Evolutionary conservation across 139 green algal species (phyloP), one percentile per base, ranked within the genome.

Genomic region (Dunaliella sp.): DNA sequence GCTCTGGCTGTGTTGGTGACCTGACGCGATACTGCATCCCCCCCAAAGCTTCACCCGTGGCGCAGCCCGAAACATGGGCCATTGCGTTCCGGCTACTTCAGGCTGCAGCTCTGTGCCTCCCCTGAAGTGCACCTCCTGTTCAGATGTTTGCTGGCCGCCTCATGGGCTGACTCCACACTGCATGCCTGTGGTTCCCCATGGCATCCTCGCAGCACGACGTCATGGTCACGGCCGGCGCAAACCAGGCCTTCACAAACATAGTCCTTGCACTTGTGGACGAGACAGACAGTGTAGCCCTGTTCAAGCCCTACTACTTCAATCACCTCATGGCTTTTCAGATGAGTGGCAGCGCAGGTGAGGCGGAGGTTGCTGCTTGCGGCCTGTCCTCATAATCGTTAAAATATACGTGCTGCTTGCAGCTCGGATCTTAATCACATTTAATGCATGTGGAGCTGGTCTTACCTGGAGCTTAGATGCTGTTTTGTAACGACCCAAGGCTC

Each of bases 291-390:
- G 93, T 95, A 12, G 96, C 96, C n/a, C 91, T 99, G 28, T 99
- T 99, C 90, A 91, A 81, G 65, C 97, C 97, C 26, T 98, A 97
- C 90, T 86, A 86, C 92, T 99, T 99, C 93, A 99, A 99, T 89
- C 95, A 98, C 88, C 88, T 95, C 24, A 98, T 98, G 96, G 84
- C 84, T 1, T 16, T 87, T 3, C 86, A 89, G 33, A 89, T 89
- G 86, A 38, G 48, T 33, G 86, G 86, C 57, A 77, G 86, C 31
- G 74, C 38, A 0, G 0, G 21, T 21, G 21, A 24, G 21, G 24
- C 21, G 21, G 21, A 30, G 58, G 21, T 21, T 24, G 24, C 21
- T 21, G 58, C 58, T 30, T 74, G 58, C 24, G 58, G 58, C 21
- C 21, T 74, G 58, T 24, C 58, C 58, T 74, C 21, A 24, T 74